Evolutionary conservation across 2,329 filamentous ascomycete species (phyloP), one percentile per base, ranked within the genome.

Genomic region (Colletotrichum tropicicola): DNA sequence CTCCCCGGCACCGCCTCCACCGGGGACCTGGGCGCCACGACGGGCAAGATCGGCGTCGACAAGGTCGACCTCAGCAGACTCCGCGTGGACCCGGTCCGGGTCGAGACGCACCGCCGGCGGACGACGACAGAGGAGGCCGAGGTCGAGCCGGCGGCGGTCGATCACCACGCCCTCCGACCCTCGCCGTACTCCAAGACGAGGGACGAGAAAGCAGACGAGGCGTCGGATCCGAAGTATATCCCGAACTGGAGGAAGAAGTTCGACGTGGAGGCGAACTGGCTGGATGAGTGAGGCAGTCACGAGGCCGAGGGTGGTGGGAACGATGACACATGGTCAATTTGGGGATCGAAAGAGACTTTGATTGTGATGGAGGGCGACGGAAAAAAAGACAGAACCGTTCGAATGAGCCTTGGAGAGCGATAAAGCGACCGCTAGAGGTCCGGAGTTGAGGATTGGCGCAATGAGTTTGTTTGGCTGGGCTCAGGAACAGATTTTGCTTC

Each of bases 31-130:
- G 44, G 44, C 35, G 2, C 7, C 10, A 8, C 51, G 7, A 65
- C 48, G 41, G 61, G 61, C 35, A 44, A 13, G 9, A 65, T 65
- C 44, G 49, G 62, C 35, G 58, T 65, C n/a, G 62, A 65, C 37
- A 49, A 27, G 4, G 61, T 65, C 19, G 61, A 65, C 57, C 43
- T 49, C 32, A 55, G 10, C 49, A 12, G 13, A 21, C 61, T 65
- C 5, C 61, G 61, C 35, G 61, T 65, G 19, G 61, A 65, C 27
- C 61, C 61, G 9, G 61, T 65, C 13, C 21, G 15, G 9, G 25
- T 57, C 43, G 43, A 39, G 15, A 15, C 30, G 10, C 54, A 37
- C 43, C 19, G 7, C 41, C 25, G 39, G 6, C 39, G 7, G 17
- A 19, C 17, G 39, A 35, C 32, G 13, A 12, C 6, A 12, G 27